Base-by-base conservation (phyloP, 805 yeast genomes). In the Yarrowia keelungensis region DNA sequence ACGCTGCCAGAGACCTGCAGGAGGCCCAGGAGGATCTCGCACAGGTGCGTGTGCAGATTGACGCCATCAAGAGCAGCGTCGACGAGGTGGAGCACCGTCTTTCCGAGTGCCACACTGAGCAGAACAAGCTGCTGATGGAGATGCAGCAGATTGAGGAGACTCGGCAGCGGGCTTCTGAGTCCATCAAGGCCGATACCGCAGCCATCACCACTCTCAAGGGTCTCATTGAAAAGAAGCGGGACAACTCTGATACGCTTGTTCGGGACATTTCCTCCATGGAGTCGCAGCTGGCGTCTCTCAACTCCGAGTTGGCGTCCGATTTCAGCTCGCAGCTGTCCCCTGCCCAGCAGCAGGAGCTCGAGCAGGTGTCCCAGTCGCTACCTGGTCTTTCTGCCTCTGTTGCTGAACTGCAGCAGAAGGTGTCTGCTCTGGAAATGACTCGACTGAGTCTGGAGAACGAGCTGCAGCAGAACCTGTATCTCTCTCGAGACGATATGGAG, bases 1-100 rank as follows among this genome's bases (percentile, higher is more conserved):
- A 92, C 72, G 85, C 89, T 2, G 81, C 91, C 73, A 86, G 86
- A 67, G 75, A 79, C 14, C 83, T 89, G 71, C 81, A 84, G 14
- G 82, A 79, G 68, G 86, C 89, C 75, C 65, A 35, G 46, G 42
- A 59, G 32, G 65, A 59, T 19, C 84, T 81, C 50, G 76, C 77
- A 2, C 87, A 86, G 51, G 79, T 84, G 16, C 76, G 77, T 54
- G 69, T 74, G 3, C 73, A 79, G 32, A 79, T 89, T 16, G 78
- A 78, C 35, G 69, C 69, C 4, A 59, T 59, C 51, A 59, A 59
- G 46, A 16, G 16, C 42, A 16, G 35, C 10, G 51, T 45, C 2
- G 65, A 59, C 12, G 65, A 43, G 42, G 78, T 84, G 45, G 91
- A 89, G 71, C 81, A 82, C 59, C 79, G 81, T 66, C 82, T 90